Conservation (phyloP, 2,329 filamentous ascomycete species). For the Chaetomium sp. region DNA sequence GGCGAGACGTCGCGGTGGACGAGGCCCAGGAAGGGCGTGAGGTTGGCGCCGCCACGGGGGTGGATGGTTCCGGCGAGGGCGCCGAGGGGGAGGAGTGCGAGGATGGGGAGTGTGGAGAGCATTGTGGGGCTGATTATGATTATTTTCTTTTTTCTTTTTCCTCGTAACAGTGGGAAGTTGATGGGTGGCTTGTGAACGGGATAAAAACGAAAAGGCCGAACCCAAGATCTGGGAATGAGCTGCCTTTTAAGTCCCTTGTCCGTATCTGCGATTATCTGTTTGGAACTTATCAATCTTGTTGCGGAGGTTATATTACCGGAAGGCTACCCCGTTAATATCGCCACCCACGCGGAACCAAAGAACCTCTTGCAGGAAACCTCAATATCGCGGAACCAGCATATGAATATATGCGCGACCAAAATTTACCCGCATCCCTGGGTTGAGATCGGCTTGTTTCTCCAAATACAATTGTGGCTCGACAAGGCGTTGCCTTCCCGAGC, state of each 20-base stretch:
- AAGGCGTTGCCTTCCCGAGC: not conserved
- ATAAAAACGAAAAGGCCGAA: not conserved
- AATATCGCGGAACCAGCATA: not conserved
- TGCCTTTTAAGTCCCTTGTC: too few relatives aligned
- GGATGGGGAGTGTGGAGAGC: not conserved
- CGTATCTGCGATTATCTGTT: too few relatives aligned
- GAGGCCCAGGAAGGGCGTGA: not conserved
- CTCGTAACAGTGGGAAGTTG: not conserved
- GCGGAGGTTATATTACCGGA: not conserved
- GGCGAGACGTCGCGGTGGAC: constrained; percentile 24
- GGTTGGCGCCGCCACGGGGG: not conserved
- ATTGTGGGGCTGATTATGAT: not conserved
- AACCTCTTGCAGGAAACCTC: too few relatives aligned
- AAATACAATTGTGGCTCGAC: not conserved
- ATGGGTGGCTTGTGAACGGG: not conserved
- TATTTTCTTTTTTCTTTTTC: not conserved
- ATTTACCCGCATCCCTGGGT: constrained; percentile 1
- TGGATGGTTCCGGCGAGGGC: not conserved
- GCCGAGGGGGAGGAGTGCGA: constrained; percentile 5
- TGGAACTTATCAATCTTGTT: too few relatives aligned
- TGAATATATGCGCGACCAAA: not conserved
- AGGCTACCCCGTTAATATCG: not conserved
- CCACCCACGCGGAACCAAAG: not conserved
- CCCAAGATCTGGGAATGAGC: not conserved
- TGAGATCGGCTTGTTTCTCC: not conserved